Evolutionary conservation across 2,329 filamentous ascomycete genomes (phyloP).

Genomic region (Colletotrichum limetticola): DNA sequence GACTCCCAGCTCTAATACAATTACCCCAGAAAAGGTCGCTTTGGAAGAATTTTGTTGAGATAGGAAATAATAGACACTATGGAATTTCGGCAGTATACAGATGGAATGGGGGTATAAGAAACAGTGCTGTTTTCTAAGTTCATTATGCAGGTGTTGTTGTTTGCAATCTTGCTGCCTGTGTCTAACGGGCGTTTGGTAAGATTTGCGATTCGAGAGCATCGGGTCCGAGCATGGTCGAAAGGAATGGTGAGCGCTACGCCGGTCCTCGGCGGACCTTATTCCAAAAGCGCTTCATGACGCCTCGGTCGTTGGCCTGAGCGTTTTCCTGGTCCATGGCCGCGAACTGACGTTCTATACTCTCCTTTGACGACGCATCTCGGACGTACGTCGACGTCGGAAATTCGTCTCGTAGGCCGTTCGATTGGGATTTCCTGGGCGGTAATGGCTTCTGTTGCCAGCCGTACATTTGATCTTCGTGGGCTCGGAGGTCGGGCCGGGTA

Average conservation of each 20-base stretch:
- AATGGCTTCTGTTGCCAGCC: conserved; percentile 66
- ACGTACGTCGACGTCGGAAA: conserved; percentile 43
- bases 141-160: conserved; percentile 9
- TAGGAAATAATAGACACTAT: conserved; percentile 24
- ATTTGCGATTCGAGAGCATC: neutral
- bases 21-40: conserved; percentile 4
- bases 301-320: conserved; percentile 57
- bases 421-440: conserved; percentile 37
- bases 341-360: conserved; percentile 65
- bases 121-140: conserved; percentile 17
- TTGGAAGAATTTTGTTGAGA: neutral
- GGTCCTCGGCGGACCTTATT: conserved; percentile 63
- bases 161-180: conserved; percentile 18
- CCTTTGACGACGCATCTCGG: conserved; percentile 54
- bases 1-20: conserved; percentile 16
- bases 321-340: conserved; percentile 64
- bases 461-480: conserved; percentile 77
- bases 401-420: conserved; percentile 45
- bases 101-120: conserved; percentile 23
- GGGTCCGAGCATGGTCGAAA: neutral
- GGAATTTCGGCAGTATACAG: conserved; percentile 21
- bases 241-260: neutral
- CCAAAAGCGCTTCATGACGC: conserved; percentile 73
- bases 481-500: conserved; percentile 86
- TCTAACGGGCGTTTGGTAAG: conserved; percentile 7